A percentile compares a stretch with the other conserved stretches of the same genome.
phyloP scores from a whole-genome alignment of 768 basidiomycete species.

The Russula griseocarnosa region DNA sequence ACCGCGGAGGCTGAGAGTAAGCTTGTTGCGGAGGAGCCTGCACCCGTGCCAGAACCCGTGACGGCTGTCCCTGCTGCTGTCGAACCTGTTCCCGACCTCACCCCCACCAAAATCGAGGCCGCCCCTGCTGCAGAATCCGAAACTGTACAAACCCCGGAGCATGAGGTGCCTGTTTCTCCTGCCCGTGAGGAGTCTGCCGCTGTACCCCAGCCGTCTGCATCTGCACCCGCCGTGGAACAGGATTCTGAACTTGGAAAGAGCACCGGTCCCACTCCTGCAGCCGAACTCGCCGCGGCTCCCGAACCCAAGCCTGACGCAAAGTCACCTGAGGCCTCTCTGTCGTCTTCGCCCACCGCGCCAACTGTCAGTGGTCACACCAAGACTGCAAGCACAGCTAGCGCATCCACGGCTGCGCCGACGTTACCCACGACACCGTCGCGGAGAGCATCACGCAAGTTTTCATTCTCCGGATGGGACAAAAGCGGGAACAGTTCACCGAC shows the following conservation, averaged over 20 bases:
- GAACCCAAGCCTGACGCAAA: slow-evolving; percentile 10
- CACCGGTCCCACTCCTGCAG: background rate
- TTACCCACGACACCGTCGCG: slow-evolving; percentile 2
- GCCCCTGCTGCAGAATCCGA: background rate
- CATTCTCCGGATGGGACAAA: slow-evolving; percentile 20
- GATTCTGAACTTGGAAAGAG: slow-evolving; percentile 1
- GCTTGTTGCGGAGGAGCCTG: background rate
- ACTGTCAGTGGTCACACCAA: slow-evolving; percentile 17
- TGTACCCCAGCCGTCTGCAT: background rate
- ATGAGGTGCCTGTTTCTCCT: background rate
- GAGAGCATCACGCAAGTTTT: slow-evolving; percentile 21
- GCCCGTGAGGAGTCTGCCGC: background rate
- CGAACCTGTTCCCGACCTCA: slow-evolving; percentile 1
- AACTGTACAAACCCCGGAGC: background rate
- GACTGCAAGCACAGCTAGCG: slow-evolving; percentile 9
- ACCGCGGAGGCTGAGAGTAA: slow-evolving; percentile 5
- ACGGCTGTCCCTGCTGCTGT: background rate
- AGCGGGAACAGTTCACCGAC: slow-evolving; percentile 24
- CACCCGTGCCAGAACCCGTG: background rate
- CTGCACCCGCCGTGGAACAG: background rate
- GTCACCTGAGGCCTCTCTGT: background rate
- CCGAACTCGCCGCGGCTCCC: background rate
- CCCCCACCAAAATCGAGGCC: background rate
- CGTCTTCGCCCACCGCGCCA: background rate
- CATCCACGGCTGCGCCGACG: slow-evolving; percentile 8